A percentile compares a stretch with the other conserved stretches of the same genome.
Conservation (phyloP, 176 grass and related monocot species). For the Puccinellia tenuiflora region DNA sequence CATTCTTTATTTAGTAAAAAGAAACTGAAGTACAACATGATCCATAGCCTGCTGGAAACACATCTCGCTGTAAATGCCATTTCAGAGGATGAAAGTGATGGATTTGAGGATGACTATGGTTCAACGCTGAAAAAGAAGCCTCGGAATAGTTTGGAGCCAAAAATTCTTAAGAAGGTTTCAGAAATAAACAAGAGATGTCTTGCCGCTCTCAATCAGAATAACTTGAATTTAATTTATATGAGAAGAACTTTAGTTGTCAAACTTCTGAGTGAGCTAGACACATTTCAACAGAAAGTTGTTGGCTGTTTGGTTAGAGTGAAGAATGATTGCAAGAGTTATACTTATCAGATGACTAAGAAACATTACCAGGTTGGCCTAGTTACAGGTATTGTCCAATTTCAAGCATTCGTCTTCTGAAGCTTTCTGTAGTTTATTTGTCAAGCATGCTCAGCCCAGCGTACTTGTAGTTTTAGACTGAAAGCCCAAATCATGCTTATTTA, state of each 20-base stretch:
- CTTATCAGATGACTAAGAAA: constrained; percentile 23
- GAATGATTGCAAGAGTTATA: constrained; percentile 1
- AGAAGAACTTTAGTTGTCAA: constrained; percentile 49
- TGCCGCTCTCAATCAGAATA: constrained; percentile 50
- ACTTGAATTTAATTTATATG: constrained; percentile 68
- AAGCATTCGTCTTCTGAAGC: constrained; percentile 1
- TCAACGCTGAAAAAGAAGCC: constrained; percentile 22
- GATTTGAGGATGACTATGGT: constrained; percentile 37
- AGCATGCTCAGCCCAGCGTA: neutral
- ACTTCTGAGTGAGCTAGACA: constrained; percentile 55
- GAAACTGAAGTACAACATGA: constrained; percentile 56
- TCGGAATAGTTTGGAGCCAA: constrained; percentile 14
- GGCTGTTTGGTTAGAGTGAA: constrained; percentile 81
- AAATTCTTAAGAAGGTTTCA: constrained; percentile 36
- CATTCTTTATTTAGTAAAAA: constrained; percentile 54
- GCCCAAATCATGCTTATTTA: neutral
- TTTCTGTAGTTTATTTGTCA: constrained; percentile 9
- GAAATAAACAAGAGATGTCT: constrained; percentile 41
- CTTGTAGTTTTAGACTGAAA: neutral
- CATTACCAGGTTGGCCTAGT: constrained; percentile 61
- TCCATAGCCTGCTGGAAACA: constrained; percentile 52
- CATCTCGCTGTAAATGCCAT: constrained; percentile 67
- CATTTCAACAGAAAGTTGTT: constrained; percentile 68
- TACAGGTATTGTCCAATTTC: constrained; percentile 48
- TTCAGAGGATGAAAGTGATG: constrained; percentile 46